Conservation (phyloP, 2,329 filamentous ascomycete genomes). For the Nigrograna mackinnonii region DNA sequence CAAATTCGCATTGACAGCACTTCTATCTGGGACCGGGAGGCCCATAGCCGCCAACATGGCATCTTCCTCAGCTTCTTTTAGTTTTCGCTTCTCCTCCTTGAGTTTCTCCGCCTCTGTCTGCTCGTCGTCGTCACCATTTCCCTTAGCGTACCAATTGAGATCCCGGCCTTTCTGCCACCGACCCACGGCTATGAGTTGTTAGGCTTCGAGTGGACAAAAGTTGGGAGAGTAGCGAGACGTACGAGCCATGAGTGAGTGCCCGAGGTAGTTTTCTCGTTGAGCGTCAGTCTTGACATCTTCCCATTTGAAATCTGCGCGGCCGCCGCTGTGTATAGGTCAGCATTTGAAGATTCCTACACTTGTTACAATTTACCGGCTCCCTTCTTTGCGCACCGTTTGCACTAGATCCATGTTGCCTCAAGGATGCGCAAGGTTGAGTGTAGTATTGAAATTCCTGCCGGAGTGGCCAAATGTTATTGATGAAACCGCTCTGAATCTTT, state of each 20-base stretch:
- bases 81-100: slow-evolving; percentile 72
- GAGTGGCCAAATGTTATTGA: too few relatives aligned
- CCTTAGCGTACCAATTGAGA: slow-evolving; percentile 67
- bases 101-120: slow-evolving; percentile 61
- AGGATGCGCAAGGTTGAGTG: too few relatives aligned
- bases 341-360: neutral
- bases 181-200: slow-evolving; percentile 63
- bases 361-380: slow-evolving; percentile 60
- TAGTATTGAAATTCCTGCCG: too few relatives aligned
- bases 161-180: slow-evolving; percentile 85
- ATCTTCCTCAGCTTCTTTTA: slow-evolving; percentile 93
- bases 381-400: slow-evolving; percentile 89
- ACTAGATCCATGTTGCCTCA: slow-evolving; percentile 88
- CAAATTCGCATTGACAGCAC: slow-evolving; percentile 67
- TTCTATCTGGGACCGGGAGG: slow-evolving; percentile 68
- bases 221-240: slow-evolving; percentile 11
- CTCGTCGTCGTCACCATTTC: slow-evolving; percentile 57
- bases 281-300: slow-evolving; percentile 84
- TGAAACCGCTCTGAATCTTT: neutral
- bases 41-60: slow-evolving; percentile 84
- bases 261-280: slow-evolving; percentile 89
- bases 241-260: slow-evolving; percentile 85
- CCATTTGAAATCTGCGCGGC: slow-evolving; percentile 92
- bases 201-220: neutral
- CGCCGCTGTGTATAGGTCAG: slow-evolving; percentile 62